Evolutionary conservation across 306 rosid genomes (phyloP), one percentile per base, ranked within the genome.

Genomic region (Fagus crenata): DNA sequence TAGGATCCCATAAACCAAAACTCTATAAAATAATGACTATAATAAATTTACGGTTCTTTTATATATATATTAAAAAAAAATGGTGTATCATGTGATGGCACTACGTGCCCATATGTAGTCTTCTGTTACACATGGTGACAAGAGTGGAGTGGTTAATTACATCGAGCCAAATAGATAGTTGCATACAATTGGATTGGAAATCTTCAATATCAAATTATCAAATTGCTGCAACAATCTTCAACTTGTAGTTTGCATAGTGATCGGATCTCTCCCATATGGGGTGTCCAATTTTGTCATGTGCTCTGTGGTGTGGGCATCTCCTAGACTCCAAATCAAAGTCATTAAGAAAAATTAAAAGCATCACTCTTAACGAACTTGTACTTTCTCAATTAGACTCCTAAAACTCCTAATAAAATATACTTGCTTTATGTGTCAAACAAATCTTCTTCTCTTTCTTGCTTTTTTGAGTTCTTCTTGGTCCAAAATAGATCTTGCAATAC

Each of bases 191-290:
- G 22, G 64, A 63, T 63, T 67, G 67, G 82, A 76, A 75, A 61
- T 64, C 35, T n/a, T 32, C 58, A 39, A 75, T 36, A 63, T 81
- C 55, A 31, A 15, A 54, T 60, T 49, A 72, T 15, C 46, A 40
- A 18, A 80, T 53, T 67, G 72, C 37, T 78, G 55, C 42, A 74
- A 78, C 73, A 78, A 82, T 74, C 76, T 65, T 64, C 72, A 71
- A 84, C 82, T 88, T 85, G 88, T 65, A 37, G 63, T 49, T 59
- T 63, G 74, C 46, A 71, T 67, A 43, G 43, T 63, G 85, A 83
- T 81, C 88, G 84, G 88, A 87, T 89, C 92, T 78, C 75, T 76
- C 75, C 81, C 92, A 84, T 86, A 87, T 81, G 90, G 89, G 83
- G 65, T 86, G 85, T 81, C 84, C 83, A 73, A 43, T 84, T 53